Conservation (phyloP, 129 eudicot species). For the Artemisia annua region DNA sequence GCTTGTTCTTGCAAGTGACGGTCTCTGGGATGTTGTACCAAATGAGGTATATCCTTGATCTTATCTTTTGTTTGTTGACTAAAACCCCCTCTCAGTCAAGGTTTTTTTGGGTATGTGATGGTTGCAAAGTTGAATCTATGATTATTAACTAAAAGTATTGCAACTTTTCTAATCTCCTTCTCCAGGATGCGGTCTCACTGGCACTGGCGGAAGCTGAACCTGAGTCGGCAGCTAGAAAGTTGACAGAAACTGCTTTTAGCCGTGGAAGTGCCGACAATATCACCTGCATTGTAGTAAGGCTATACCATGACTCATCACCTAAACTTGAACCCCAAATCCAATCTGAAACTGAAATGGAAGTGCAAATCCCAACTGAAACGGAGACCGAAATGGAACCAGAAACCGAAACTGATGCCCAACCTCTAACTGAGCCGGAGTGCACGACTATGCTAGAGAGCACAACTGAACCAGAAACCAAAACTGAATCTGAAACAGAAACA, state of each 20-base stretch:
- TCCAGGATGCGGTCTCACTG: constrained; percentile 82
- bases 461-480: background rate
- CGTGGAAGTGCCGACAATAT: constrained; percentile 89
- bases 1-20: constrained; percentile 92
- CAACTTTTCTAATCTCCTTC: background rate
- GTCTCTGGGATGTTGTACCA: constrained; percentile 87
- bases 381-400: background rate
- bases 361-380: background rate
- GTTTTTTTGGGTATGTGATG: background rate
- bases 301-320: constrained; percentile 43
- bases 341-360: background rate
- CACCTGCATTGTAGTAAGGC: constrained; percentile 80
- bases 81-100: background rate
- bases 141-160: background rate
- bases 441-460: background rate
- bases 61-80: background rate
- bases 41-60: constrained; percentile 58
- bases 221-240: constrained; percentile 71
- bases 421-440: background rate
- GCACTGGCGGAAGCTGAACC: constrained; percentile 77
- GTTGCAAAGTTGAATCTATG: background rate
- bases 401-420: background rate
- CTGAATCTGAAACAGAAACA: background rate
- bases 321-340: constrained; percentile 13
- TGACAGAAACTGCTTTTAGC: constrained; percentile 78